Evolutionary conservation across 176 grass and related monocot genomes (phyloP).

Genomic region (Cocos nucifera): DNA sequence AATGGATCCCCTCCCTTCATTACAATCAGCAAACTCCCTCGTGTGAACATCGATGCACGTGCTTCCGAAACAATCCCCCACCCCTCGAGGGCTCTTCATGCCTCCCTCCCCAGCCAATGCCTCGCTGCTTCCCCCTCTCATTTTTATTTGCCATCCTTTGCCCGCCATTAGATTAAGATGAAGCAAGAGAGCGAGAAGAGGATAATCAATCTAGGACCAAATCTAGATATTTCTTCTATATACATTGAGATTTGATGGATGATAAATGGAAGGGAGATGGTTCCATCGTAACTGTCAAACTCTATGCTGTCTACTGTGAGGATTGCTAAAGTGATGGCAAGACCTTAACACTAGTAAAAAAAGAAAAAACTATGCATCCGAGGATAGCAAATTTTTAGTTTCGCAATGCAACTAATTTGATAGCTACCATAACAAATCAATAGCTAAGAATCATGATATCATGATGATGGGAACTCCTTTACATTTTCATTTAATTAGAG

Average conservation of each 20-base stretch:
- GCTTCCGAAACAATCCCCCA: slow-evolving; percentile 4
- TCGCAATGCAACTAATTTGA: too few species aligned
- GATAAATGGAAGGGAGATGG: slow-evolving; percentile 5
- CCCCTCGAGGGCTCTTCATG: slow-evolving; percentile 36
- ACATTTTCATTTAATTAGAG: too few species aligned
- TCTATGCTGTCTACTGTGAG: slow-evolving; percentile 73
- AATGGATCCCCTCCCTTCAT: slow-evolving; percentile 1
- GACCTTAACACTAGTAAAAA: slow-evolving; percentile 53
- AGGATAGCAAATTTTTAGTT: too few species aligned
- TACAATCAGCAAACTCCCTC: slow-evolving; percentile 8
- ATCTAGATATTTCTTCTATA: too few species aligned
- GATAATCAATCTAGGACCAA: background rate
- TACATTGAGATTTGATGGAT: too few species aligned
- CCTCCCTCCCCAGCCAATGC: too few species aligned
- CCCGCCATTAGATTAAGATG: background rate
- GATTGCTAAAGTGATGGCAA: slow-evolving; percentile 98
- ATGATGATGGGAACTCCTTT: too few species aligned
- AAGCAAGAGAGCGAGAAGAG: background rate
- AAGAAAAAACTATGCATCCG: background rate
- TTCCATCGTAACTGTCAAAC: slow-evolving; percentile 40
- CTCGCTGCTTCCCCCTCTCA: background rate
- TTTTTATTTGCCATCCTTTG: slow-evolving; percentile 40
- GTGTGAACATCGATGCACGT: slow-evolving; percentile 28
- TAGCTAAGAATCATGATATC: too few species aligned
- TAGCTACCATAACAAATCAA: too few species aligned